Percentiles rank a stretch among this genome's conserved stretches.
Evolutionary conservation across 371 early-diverging fungal genomes (phyloP).

Genomic region (Mucor saturninus): DNA sequence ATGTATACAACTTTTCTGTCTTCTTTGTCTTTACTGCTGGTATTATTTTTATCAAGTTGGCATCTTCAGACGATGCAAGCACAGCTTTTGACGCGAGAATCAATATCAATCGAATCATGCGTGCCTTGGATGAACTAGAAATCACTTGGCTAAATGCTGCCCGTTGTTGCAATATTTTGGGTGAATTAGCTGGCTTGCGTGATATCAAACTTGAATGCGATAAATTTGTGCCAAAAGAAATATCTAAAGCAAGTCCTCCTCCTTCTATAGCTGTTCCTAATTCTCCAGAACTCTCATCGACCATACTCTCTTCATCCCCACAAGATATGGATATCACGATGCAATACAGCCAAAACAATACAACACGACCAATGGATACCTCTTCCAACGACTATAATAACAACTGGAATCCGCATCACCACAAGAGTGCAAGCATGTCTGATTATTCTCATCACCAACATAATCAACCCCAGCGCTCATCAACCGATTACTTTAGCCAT

Average conservation of each 20-base stretch:
- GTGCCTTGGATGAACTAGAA: slow-evolving; percentile 42
- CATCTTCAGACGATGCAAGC: slow-evolving; percentile 34
- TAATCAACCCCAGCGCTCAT: neutral
- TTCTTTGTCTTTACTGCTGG: slow-evolving; percentile 51
- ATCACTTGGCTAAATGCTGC: slow-evolving; percentile 42
- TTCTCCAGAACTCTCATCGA: slow-evolving; percentile 18
- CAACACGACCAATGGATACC: neutral
- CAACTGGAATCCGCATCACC: slow-evolving; percentile 2
- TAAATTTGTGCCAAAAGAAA: slow-evolving; percentile 23
- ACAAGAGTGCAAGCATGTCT: slow-evolving; percentile 1
- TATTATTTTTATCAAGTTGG: slow-evolving; percentile 48
- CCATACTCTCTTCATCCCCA: neutral
- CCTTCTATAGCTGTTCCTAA: slow-evolving; percentile 32
- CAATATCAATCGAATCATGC: slow-evolving; percentile 42
- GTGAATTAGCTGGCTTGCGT: slow-evolving; percentile 49
- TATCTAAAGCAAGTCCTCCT: slow-evolving; percentile 21
- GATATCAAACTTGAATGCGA: slow-evolving; percentile 35
- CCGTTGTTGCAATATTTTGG: slow-evolving; percentile 46
- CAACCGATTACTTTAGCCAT: neutral
- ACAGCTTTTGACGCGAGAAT: slow-evolving; percentile 43
- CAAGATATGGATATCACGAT: neutral
- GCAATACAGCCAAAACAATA: neutral
- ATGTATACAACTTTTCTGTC: slow-evolving; percentile 37
- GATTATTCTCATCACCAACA: neutral
- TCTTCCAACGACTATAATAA: neutral